phyloP scores from a whole-genome alignment of 441 rosid species.

The Aleurites moluccanus region DNA sequence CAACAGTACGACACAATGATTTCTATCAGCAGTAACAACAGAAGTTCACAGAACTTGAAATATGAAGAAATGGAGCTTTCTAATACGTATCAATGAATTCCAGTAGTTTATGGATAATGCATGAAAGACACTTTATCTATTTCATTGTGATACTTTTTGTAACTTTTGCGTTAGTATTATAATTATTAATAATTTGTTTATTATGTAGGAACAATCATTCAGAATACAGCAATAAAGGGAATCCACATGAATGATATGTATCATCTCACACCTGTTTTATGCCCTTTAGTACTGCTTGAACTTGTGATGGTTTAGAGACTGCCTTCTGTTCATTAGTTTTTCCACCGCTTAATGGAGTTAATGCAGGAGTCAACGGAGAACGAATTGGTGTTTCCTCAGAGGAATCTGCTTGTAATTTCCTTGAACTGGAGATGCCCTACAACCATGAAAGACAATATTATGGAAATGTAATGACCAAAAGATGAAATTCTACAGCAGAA shows the following conservation, averaged over 20 bases:
- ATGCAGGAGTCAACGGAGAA: conserved; percentile 70
- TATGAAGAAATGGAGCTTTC: not conserved
- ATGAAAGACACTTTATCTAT: not conserved
- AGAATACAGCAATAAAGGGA: not conserved
- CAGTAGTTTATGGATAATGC: not conserved
- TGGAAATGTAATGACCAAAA: not conserved
- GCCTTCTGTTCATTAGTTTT: conserved; percentile 62
- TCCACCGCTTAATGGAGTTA: conserved; percentile 48
- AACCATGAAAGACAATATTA: conserved; percentile 18
- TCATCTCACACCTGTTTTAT: conserved; percentile 61
- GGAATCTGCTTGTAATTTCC: conserved; percentile 47
- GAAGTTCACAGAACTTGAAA: not conserved
- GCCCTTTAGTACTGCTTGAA: conserved; percentile 80
- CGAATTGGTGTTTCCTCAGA: conserved; percentile 53
- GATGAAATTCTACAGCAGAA: not conserved
- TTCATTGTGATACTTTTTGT: not conserved
- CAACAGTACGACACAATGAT: not conserved
- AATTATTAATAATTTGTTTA: not conserved
- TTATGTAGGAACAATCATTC: not conserved
- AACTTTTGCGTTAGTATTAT: not conserved
- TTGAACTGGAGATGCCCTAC: conserved; percentile 72
- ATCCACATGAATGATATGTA: not conserved
- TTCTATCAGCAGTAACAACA: not conserved
- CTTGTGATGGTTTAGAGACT: conserved; percentile 54
- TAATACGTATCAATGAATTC: not conserved